Evolutionary conservation across 805 yeast species (phyloP).

Genomic region (Starmera pachycereana): DNA sequence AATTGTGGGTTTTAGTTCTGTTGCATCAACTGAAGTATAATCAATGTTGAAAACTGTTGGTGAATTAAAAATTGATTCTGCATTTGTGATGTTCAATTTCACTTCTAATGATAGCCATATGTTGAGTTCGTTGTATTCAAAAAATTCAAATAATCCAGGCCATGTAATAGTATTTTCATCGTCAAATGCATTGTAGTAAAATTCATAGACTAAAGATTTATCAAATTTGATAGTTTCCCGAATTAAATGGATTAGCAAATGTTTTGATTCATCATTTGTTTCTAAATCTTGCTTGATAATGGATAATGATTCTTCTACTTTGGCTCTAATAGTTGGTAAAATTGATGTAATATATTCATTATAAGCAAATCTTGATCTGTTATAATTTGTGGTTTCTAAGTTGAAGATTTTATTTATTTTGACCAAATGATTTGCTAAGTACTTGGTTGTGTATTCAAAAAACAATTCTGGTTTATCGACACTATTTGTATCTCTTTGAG

Average conservation of each 20-base stretch:
- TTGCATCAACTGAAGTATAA: slow-evolving; percentile 24
- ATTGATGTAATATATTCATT: slow-evolving; percentile 27
- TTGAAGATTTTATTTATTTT: slow-evolving; percentile 31
- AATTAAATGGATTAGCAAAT: slow-evolving; percentile 22
- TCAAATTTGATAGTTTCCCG: slow-evolving; percentile 31
- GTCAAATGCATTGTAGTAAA: slow-evolving; percentile 28
- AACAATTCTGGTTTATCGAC: slow-evolving; percentile 44
- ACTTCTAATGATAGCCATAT: slow-evolving; percentile 41
- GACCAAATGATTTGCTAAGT: slow-evolving; percentile 29
- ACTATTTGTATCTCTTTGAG: slow-evolving; percentile 31
- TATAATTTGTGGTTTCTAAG: slow-evolving; percentile 19
- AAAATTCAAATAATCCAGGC: slow-evolving; percentile 19
- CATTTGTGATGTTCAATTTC: slow-evolving; percentile 33
- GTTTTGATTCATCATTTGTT: slow-evolving; percentile 9
- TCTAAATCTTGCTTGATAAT: slow-evolving; percentile 5
- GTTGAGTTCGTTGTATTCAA: slow-evolving; percentile 21
- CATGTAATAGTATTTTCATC: slow-evolving; percentile 14
- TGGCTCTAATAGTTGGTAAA: slow-evolving; percentile 32
- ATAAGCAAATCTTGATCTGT: slow-evolving; percentile 22
- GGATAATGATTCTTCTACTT: slow-evolving; percentile 22
- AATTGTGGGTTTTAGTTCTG: slow-evolving; percentile 26
- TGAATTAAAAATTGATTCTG: slow-evolving; percentile 29
- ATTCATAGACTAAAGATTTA: slow-evolving; percentile 23
- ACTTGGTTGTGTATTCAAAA: slow-evolving; percentile 36
- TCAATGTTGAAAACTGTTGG: slow-evolving; percentile 36